phyloP scores from a whole-genome alignment of 2,329 filamentous ascomycete species.

The Verticillium isaacii region DNA sequence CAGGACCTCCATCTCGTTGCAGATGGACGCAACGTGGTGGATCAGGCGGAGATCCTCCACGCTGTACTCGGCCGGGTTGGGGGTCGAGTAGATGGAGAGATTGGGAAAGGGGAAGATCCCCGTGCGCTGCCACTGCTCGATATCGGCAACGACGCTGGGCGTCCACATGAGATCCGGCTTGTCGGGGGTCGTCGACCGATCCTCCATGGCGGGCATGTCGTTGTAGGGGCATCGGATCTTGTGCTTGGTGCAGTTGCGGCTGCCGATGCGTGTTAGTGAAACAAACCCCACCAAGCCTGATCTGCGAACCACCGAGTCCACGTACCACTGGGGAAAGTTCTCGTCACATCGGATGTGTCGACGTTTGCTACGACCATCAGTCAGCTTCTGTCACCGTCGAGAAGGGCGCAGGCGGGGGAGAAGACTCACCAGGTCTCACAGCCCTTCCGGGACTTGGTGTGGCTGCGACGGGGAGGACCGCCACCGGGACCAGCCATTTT shows the following conservation, averaged over 20 bases:
- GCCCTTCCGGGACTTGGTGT: constrained; percentile 98
- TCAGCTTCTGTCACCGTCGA: background rate
- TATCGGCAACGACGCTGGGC: constrained; percentile 74
- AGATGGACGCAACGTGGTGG: constrained; percentile 83
- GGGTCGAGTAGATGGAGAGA: constrained; percentile 70
- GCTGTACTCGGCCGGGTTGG: constrained; percentile 67
- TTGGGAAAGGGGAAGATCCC: constrained; percentile 82
- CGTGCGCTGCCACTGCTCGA: constrained; percentile 79
- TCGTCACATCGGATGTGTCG: constrained; percentile 98
- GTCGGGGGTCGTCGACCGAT: constrained; percentile 55
- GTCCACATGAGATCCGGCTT: constrained; percentile 77
- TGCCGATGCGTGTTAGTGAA: constrained; percentile 31
- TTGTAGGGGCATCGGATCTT: constrained; percentile 98
- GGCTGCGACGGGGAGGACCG: constrained; percentile 84
- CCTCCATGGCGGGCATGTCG: constrained; percentile 67
- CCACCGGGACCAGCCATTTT: constrained; percentile 90
- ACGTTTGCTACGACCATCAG: constrained; percentile 58
- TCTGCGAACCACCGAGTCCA: constrained; percentile 8
- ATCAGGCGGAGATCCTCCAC: constrained; percentile 81
- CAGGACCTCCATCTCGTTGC: constrained; percentile 72
- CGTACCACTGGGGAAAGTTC: constrained; percentile 93
- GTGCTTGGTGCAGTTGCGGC: constrained; percentile 98
- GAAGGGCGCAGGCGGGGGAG: too few species aligned
- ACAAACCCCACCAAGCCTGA: background rate
- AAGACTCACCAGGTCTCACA: constrained; percentile 77